These are phyloP conservation scores for Musa troglodytarum DNA, from an alignment of 176 grass and related monocot genomes.

Conservation along the genomic window DNA sequence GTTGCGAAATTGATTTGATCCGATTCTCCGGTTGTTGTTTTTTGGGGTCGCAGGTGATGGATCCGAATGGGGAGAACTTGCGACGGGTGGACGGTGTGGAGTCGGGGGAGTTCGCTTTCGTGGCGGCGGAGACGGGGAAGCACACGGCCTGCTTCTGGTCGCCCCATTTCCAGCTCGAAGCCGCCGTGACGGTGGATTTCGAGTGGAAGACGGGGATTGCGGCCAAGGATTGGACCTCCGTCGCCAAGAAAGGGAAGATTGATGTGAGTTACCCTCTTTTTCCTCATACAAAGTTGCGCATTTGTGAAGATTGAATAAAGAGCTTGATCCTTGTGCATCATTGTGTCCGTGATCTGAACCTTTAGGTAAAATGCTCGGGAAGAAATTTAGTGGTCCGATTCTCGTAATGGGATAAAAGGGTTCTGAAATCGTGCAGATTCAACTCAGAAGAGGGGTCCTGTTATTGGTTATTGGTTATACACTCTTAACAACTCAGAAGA, in stretches of 20 bases:
- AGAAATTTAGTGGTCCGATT: too few relatives aligned
- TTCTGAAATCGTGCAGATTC: too few relatives aligned
- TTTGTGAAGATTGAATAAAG: not conserved
- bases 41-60: constrained; percentile 29
- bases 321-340: not conserved
- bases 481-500: not conserved
- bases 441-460: too few relatives aligned
- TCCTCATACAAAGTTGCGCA: not conserved
- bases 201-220: constrained; percentile 35
- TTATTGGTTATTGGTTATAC: too few relatives aligned
- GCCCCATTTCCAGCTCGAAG: constrained; percentile 24
- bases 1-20: not conserved
- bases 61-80: constrained; percentile 30
- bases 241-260: constrained; percentile 22
- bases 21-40: not conserved
- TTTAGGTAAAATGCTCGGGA: not conserved
- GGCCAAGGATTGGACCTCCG: constrained; percentile 6
- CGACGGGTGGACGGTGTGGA: constrained; percentile 29
- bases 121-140: constrained; percentile 17
- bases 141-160: constrained; percentile 48
- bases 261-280: constrained; percentile 7
- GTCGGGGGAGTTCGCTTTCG: constrained; percentile 34
- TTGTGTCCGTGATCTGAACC: not conserved
- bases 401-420: too few relatives aligned
- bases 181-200: constrained; percentile 33